Evolutionary conservation across 2,329 filamentous ascomycete genomes (phyloP).

Genomic region (Cucurbitaria berberidis): DNA sequence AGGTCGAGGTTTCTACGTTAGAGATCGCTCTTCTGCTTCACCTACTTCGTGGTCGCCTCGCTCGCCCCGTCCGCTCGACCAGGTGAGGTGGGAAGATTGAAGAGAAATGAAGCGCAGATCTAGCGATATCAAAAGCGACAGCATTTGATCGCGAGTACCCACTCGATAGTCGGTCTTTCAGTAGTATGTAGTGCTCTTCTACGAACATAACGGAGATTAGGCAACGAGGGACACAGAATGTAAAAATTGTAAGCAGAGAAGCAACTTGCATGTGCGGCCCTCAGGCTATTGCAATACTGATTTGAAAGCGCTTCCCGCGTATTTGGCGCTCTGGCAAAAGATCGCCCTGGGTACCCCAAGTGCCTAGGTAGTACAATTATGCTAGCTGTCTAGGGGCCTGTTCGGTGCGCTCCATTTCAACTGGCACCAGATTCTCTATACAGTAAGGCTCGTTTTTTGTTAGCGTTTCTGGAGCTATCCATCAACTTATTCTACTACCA

Average conservation of each 20-base stretch:
- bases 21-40: background rate
- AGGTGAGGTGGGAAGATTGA: background rate
- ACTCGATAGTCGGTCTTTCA: no score
- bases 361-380: no score
- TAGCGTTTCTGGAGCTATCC: no score
- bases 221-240: background rate
- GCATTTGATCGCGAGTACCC: no score
- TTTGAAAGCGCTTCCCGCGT: slow-evolving; percentile 7
- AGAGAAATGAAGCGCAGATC: background rate
- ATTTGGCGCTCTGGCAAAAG: background rate
- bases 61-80: background rate
- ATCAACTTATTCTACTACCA: no score
- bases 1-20: background rate
- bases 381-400: no score
- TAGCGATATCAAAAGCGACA: no score
- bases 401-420: no score
- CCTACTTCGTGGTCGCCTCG: background rate
- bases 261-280: background rate
- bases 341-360: no score
- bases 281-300: background rate
- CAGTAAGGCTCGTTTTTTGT: no score
- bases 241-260: background rate
- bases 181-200: no score
- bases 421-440: no score
- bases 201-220: slow-evolving; percentile 18